Base-by-base conservation (phyloP, 805 yeast species). In the Debaryomyces maramus region DNA sequence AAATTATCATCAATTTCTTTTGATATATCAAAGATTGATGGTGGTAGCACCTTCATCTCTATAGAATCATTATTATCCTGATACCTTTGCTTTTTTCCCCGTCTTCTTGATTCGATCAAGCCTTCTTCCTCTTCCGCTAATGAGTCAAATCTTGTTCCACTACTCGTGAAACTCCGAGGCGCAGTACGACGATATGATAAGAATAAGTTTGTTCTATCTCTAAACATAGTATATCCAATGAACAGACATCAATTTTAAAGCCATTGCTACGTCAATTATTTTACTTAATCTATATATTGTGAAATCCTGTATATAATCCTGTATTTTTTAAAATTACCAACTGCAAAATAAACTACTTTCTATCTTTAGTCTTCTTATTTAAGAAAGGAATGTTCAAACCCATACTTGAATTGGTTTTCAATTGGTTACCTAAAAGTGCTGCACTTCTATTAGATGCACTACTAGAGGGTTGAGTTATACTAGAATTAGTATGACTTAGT, bases 121-220 rank as follows among this genome's bases (percentile, higher is more conserved):
- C 83, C 83, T 54, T 74, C 80, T 53, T 80, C 85, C 47, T 80
- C 84, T 27, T 76, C 81, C 14, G 65, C 62, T 14, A 73, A 51
- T 4, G 54, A 52, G 24, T 69, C 69, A 42, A 74, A 72, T 16
- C 65, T 55, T 15, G 53, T 44, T 32, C 40, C 51, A 39, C 44
- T 43, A 8, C 45, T 29, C 41, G 45, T 28, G 33, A 43, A 47
- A 45, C 30, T 36, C 32, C 89, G 89, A 0, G 96, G 95, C 41
- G 83, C 84, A 8, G 98, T 89, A 44, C 93, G 80, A 47, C 99
- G 79, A 58, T 86, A 91, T 33, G 97, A 88, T 16, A 89, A 69
- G 61, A 75, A 91, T 48, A 91, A 73, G 56, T 90, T 91, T n/a
- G 99, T 93, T 60, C 97, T 74, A 65, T 93, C 98, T 60, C 98